Percentiles rank a stretch among this genome's conserved stretches.
Evolutionary conservation across 2,329 filamentous ascomycete species (phyloP).

Genomic region (Ophiostoma triangulosporum): DNA sequence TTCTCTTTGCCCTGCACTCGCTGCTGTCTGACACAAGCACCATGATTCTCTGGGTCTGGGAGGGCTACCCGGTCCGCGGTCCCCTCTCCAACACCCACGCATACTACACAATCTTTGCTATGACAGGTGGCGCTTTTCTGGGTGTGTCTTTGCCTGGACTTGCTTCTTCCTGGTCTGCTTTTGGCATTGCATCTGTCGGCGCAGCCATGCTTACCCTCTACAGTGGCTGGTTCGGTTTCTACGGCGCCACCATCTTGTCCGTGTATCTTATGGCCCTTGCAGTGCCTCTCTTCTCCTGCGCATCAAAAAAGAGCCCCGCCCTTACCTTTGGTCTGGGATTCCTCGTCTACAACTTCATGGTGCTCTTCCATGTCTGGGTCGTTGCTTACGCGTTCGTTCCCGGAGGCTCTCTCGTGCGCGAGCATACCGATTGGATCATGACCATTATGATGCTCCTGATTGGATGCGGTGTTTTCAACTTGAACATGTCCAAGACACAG

Average conservation of each 20-base stretch:
- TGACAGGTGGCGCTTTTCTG: constrained; percentile 66
- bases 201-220: constrained; percentile 65
- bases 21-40: constrained; percentile 93
- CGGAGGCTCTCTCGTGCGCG: constrained; percentile 79
- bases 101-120: constrained; percentile 70
- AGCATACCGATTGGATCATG: constrained; percentile 96
- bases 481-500: constrained; percentile 28
- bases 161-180: constrained; percentile 66
- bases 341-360: constrained; percentile 80
- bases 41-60: constrained; percentile 98
- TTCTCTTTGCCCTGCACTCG: constrained; percentile 84
- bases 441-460: constrained; percentile 69
- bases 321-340: constrained; percentile 80
- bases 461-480: constrained; percentile 71
- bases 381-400: constrained; percentile 97
- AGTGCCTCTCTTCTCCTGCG: constrained; percentile 60
- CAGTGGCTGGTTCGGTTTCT: constrained; percentile 79
- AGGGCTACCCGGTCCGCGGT: constrained; percentile 81
- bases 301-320: constrained; percentile 62
- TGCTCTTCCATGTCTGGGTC: constrained; percentile 97
- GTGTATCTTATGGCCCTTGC: constrained; percentile 72
- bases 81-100: constrained; percentile 84
- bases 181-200: constrained; percentile 62
- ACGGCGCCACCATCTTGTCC: constrained; percentile 62
- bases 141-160: constrained; percentile 62